phyloP scores from a whole-genome alignment of 192 early-diverging fungal genomes.

The Gorgonomyces haynaldii region DNA sequence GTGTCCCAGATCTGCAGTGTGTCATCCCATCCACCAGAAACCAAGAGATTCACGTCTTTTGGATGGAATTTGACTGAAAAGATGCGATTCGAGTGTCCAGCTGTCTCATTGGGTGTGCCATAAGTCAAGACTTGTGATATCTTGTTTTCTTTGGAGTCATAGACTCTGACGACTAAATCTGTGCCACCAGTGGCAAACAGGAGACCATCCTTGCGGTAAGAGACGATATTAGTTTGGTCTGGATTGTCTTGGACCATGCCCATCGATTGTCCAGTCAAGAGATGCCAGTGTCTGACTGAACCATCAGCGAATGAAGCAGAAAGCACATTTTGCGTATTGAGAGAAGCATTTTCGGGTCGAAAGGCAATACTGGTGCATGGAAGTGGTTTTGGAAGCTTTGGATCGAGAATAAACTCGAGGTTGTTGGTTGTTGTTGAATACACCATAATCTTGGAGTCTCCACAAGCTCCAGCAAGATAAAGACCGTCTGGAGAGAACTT shows the following conservation, averaged over 20 bases:
- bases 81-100: constrained; percentile 41
- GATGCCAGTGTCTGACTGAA: constrained; percentile 38
- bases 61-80: constrained; percentile 47
- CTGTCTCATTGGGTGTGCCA: constrained; percentile 8
- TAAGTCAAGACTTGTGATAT: neutral
- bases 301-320: constrained; percentile 44
- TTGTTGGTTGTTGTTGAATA: constrained; percentile 22
- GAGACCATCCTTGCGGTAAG: constrained; percentile 17
- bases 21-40: constrained; percentile 49
- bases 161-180: constrained; percentile 31
- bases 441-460: constrained; percentile 28
- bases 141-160: constrained; percentile 21
- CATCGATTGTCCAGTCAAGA: constrained; percentile 31
- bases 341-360: constrained; percentile 20
- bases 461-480: constrained; percentile 28
- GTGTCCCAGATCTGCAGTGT: constrained; percentile 40
- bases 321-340: constrained; percentile 38
- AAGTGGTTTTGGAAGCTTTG: constrained; percentile 8
- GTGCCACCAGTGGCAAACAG: constrained; percentile 31
- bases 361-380: constrained; percentile 39
- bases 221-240: constrained; percentile 26
- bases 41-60: constrained; percentile 23
- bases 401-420: constrained; percentile 6
- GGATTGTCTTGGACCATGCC: constrained; percentile 24
- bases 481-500: constrained; percentile 42